Evolutionary conservation across 2,329 filamentous ascomycete species (phyloP), one percentile per base, ranked within the genome.

Genomic region (Fusarium xylarioides): DNA sequence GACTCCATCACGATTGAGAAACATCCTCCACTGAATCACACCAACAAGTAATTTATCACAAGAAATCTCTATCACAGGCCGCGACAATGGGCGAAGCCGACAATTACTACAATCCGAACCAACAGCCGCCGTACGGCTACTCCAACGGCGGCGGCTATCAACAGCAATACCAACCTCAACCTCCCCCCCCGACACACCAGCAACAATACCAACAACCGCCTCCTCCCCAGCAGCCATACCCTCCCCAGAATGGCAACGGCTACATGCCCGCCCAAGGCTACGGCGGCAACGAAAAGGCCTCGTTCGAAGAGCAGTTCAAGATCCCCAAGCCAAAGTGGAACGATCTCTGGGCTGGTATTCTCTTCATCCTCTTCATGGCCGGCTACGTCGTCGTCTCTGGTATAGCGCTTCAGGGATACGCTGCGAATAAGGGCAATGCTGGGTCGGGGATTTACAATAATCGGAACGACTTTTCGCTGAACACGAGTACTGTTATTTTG

Each of bases 321-420:
- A 82, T 98, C 58, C 89, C 93, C 57, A 91, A 86, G 72, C 94
- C 94, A n/a, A 97, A 95, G 81, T 97, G 88, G 83, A 94, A 98
- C 78, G 95, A 98, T 80, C 80, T 93, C 32, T 98, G 95, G 95
- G 95, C 95, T 7, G 95, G 92, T 8, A 84, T 97, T 44, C 84
- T 98, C 79, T 89, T 97, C 75, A 86, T 96, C 42, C 82, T 89
- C 23, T 91, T 92, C 30, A 92, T 92, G 79, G 82, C 88, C 7
- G 95, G 94, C 19, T 97, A 93, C 77, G 87, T 90, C 15, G 94
- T 89, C 14, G 91, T 97, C 54, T 95, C 92, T 12, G 95, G 87
- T 7, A 85, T 97, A 38, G 86, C 91, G 0, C 89, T 98, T 43
- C 88, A 92, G 73, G 93, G 93, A 59, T 97, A 97, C 78, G 86